Evolutionary conservation across 2,329 filamentous ascomycete species (phyloP).

Genomic region (Monilinia aucupariae): DNA sequence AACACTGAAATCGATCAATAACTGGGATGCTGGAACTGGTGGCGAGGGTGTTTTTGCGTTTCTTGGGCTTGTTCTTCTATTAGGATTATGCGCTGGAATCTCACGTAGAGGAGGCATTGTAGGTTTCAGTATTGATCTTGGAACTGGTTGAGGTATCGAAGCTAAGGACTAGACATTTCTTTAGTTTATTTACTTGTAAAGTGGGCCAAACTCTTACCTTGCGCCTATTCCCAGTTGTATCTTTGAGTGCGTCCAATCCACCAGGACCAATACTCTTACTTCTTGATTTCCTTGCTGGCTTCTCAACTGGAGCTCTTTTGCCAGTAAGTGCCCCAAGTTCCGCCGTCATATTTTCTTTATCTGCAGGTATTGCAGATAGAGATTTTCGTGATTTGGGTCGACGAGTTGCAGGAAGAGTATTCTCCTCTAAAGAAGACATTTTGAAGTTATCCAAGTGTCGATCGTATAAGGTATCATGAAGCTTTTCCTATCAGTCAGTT

Average conservation of each 20-base stretch:
- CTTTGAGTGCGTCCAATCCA: slow-evolving; percentile 75
- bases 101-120: slow-evolving; percentile 62
- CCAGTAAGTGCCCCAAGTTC: slow-evolving; percentile 49
- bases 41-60: slow-evolving; percentile 28
- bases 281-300: slow-evolving; percentile 59
- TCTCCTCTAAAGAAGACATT: slow-evolving; percentile 42
- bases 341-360: slow-evolving; percentile 75
- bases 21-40: slow-evolving; percentile 20
- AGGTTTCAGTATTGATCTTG: slow-evolving; percentile 74
- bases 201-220: slow-evolving; percentile 53
- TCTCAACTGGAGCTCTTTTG: slow-evolving; percentile 27
- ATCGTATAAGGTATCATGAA: background rate
- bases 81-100: slow-evolving; percentile 51
- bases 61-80: slow-evolving; percentile 30
- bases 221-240: slow-evolving; percentile 68
- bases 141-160: slow-evolving; percentile 39
- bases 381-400: slow-evolving; percentile 60
- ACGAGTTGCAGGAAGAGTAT: slow-evolving; percentile 51
- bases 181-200: slow-evolving; percentile 16
- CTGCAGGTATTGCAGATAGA: slow-evolving; percentile 57
- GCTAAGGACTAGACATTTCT: slow-evolving; percentile 30
- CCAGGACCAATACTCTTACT: slow-evolving; percentile 97
- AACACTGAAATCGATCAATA: slow-evolving; percentile 32
- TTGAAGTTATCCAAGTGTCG: background rate
- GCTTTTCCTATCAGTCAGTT: background rate